Conservation (phyloP, 2,329 filamentous ascomycete genomes). For the Apiospora kogelbergensis region DNA sequence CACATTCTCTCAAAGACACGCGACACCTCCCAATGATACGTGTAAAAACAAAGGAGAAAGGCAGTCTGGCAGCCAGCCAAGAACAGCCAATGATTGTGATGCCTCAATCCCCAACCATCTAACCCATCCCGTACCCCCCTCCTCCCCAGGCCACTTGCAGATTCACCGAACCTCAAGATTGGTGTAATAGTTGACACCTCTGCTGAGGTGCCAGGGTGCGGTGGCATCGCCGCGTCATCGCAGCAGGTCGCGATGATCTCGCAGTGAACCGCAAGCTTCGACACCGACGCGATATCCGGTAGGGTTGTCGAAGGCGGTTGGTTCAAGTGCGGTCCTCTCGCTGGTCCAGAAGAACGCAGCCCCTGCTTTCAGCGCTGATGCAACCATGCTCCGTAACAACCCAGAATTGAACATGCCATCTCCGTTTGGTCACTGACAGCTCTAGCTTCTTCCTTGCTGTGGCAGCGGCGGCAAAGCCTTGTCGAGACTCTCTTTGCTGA, state of each 20-base stretch:
- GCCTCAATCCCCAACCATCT: constrained; percentile 1
- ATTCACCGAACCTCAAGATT: not conserved
- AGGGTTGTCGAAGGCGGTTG: not conserved
- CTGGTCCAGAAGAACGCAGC: not conserved
- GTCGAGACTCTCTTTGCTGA: constrained; percentile 58
- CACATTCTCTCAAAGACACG: constrained; percentile 12
- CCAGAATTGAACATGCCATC: not conserved
- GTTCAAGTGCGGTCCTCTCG: not conserved
- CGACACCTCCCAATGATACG: constrained; percentile 9
- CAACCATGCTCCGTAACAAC: not conserved
- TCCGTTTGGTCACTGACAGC: not conserved
- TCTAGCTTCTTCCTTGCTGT: constrained; percentile 1
- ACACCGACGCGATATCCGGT: not conserved
- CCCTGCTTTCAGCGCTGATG: not conserved
- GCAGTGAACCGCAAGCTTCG: not conserved
- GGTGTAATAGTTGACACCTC: not conserved
- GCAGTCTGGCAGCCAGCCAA: constrained; percentile 4
- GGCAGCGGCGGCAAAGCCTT: constrained; percentile 62
- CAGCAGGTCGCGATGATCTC: not conserved
- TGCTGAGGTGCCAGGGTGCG: not conserved
- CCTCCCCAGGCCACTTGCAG: not conserved
- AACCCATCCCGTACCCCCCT: not conserved
- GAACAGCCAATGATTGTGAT: constrained; percentile 9
- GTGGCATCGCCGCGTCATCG: not conserved
- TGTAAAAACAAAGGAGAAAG: constrained; percentile 8